Conservation (phyloP, 495 filamentous ascomycete genomes). For the Mycothermus thermophilus region DNA sequence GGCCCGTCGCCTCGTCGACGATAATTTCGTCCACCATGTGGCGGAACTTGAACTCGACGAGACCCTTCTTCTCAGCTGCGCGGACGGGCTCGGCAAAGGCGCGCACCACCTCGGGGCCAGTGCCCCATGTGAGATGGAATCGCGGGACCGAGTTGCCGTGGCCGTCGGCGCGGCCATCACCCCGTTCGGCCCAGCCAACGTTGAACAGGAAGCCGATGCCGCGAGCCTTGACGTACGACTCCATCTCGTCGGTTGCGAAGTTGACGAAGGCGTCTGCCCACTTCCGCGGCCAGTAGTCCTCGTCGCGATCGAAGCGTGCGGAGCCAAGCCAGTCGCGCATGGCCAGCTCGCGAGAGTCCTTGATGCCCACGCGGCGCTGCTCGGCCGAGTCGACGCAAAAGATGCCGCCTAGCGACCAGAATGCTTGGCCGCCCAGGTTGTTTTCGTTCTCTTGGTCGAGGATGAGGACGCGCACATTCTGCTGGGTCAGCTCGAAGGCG, state of each 20-base stretch:
- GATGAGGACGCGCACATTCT: constrained; percentile 25
- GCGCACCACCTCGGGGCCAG: constrained; percentile 38
- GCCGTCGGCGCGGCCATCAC: constrained; percentile 32
- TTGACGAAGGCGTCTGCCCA: constrained; percentile 43
- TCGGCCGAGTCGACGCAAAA: constrained; percentile 36
- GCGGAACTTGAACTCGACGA: constrained; percentile 35
- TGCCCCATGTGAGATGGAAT: constrained; percentile 39
- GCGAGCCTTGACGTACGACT: constrained; percentile 32
- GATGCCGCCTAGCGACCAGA: constrained; percentile 41
- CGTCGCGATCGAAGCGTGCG: constrained; percentile 36
- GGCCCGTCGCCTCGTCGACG: constrained; percentile 29
- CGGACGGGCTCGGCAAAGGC: constrained; percentile 36
- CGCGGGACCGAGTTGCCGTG: constrained; percentile 40
- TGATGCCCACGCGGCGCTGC: constrained; percentile 37
- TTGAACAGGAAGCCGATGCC: constrained; percentile 31
- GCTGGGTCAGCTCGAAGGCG: constrained; percentile 34
- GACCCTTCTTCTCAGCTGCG: constrained; percentile 29
- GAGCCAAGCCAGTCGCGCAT: constrained; percentile 37
- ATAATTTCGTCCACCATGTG: constrained; percentile 36
- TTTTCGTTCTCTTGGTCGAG: constrained; percentile 36
- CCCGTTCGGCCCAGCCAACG: constrained; percentile 40
- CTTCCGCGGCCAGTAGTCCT: constrained; percentile 36
- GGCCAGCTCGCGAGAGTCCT: constrained; percentile 33
- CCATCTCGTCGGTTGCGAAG: constrained; percentile 36
- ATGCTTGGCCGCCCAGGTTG: constrained; percentile 38